phyloP scores from a whole-genome alignment of 495 filamentous ascomycete species.

The Cetradonia linearis region DNA sequence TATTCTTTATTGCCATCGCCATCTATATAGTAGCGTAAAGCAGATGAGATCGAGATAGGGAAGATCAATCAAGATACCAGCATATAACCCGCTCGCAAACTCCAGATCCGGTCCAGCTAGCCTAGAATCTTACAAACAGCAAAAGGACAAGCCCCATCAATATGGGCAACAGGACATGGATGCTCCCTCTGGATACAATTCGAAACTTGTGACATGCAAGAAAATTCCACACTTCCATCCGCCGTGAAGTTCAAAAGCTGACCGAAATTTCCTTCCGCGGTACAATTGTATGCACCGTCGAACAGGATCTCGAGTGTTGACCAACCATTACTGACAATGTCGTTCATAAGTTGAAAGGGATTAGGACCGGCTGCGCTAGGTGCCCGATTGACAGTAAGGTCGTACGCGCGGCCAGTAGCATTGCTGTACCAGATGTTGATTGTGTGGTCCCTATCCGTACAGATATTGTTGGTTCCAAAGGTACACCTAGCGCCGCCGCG shows the following conservation, averaged over 20 bases:
- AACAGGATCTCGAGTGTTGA: conserved; percentile 3
- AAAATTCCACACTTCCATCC: background rate
- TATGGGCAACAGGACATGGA: background rate
- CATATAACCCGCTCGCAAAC: too few relatives aligned
- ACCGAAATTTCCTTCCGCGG: background rate
- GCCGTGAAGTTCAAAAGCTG: background rate
- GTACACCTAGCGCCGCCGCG: background rate
- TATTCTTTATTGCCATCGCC: too few relatives aligned
- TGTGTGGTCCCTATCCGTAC: background rate
- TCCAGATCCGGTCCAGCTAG: too few relatives aligned
- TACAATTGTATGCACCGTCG: conserved; percentile 12
- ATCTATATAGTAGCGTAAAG: too few relatives aligned
- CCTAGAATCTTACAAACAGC: background rate
- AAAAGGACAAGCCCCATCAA: background rate
- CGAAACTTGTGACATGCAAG: conserved; percentile 5
- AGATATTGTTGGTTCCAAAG: conserved; percentile 9
- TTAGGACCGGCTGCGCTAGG: background rate
- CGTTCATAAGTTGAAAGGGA: conserved; percentile 2
- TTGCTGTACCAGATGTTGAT: conserved; percentile 6
- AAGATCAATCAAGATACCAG: too few relatives aligned
- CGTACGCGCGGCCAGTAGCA: conserved; percentile 4
- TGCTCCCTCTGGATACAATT: background rate
- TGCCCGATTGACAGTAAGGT: background rate
- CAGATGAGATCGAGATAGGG: too few relatives aligned
- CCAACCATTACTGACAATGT: conserved; percentile 1